Evolutionary conservation across 805 yeast species (phyloP).

Genomic region (Sporopachydermia lactativora): DNA sequence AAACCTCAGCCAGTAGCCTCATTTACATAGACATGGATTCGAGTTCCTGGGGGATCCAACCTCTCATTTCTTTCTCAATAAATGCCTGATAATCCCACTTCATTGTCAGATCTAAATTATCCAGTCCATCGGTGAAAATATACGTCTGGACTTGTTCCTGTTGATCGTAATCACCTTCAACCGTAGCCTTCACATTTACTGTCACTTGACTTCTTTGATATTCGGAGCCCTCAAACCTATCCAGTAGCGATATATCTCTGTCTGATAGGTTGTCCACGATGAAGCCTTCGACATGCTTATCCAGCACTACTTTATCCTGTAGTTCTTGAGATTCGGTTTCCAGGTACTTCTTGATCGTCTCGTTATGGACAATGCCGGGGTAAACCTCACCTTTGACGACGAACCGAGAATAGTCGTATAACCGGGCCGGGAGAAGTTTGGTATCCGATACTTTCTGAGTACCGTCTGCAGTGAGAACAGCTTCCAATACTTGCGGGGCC

Average conservation of each 20-base stretch:
- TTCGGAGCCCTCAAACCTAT: slow-evolving; percentile 16
- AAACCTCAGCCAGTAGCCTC: no score
- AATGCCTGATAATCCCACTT: slow-evolving; percentile 14
- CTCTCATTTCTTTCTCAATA: slow-evolving; percentile 7
- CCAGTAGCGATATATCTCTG: slow-evolving; percentile 10
- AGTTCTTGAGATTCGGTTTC: no score
- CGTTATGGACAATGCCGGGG: slow-evolving; percentile 6
- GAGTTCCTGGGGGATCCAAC: slow-evolving; percentile 13
- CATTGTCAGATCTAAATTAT: slow-evolving; percentile 6
- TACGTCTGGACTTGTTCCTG: slow-evolving; percentile 9
- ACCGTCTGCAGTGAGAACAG: slow-evolving; percentile 9
- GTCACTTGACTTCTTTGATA: slow-evolving; percentile 9
- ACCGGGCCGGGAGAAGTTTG: slow-evolving; percentile 8
- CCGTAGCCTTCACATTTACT: slow-evolving; percentile 7
- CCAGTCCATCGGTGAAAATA: slow-evolving; percentile 10
- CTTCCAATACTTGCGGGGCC: slow-evolving; percentile 11
- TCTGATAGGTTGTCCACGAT: slow-evolving; percentile 9
- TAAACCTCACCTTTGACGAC: slow-evolving; percentile 11
- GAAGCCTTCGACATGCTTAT: slow-evolving; percentile 9
- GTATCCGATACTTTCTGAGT: slow-evolving; percentile 5
- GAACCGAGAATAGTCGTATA: slow-evolving; percentile 10
- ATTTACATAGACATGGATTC: no score
- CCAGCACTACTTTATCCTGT: no score
- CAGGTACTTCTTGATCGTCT: not conserved
- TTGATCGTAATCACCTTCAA: not conserved